These are phyloP conservation scores for Thymus mandschuricus DNA, from an alignment of 257 asterid genomes.

Conservation along the genomic window DNA sequence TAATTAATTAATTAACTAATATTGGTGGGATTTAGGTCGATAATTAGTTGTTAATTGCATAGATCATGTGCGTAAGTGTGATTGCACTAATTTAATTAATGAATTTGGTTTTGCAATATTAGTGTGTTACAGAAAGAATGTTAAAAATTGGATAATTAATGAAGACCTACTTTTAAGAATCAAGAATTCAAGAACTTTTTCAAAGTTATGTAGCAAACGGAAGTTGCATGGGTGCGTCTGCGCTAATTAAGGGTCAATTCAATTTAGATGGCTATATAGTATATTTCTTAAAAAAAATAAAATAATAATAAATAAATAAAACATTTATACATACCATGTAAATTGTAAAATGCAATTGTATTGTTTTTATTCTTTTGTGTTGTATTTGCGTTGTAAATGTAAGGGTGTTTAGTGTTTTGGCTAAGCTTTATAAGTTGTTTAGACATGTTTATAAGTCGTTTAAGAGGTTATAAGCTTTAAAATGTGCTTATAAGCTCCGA, in stretches of 20 bases:
- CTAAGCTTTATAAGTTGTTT: too few species aligned
- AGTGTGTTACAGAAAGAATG: constrained; percentile 24
- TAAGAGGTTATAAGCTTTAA: too few species aligned
- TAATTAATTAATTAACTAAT: neutral
- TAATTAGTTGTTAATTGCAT: neutral
- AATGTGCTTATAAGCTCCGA: too few species aligned
- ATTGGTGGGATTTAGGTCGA: constrained; percentile 21
- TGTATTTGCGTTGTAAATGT: too few species aligned
- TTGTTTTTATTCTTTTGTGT: too few species aligned
- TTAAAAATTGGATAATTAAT: neutral
- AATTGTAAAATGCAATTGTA: too few species aligned
- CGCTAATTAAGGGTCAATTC: neutral
- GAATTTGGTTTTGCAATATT: neutral
- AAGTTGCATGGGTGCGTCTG: neutral
- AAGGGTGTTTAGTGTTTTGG: too few species aligned
- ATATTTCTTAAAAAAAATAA: neutral
- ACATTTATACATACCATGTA: too few species aligned
- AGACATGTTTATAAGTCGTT: too few species aligned
- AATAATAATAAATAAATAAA: too few species aligned
- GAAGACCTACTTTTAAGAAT: neutral
- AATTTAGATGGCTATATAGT: constrained; percentile 11
- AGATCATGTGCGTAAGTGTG: neutral
- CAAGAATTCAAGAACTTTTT: too few species aligned
- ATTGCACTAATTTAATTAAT: neutral
- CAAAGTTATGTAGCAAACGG: neutral